Conservation (phyloP, 1,284 basidiomycete species). For the Malassezia furfur region DNA sequence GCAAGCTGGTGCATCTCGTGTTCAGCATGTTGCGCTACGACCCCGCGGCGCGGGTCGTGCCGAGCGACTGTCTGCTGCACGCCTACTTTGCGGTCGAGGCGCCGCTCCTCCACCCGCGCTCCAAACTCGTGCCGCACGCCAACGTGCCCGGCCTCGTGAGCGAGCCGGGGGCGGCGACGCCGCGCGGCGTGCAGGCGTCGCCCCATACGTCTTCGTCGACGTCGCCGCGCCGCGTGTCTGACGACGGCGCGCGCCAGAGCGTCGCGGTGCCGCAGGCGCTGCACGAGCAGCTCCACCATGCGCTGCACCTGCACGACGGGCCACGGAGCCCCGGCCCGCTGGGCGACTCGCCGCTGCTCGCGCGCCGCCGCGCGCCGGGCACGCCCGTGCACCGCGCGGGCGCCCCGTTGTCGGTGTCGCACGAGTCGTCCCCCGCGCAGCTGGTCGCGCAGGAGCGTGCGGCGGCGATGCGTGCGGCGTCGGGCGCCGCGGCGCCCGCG, state of each 20-base stretch:
- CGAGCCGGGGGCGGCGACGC: no score
- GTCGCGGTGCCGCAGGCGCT: not conserved
- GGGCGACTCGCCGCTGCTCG: no score
- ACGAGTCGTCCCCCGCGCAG: no score
- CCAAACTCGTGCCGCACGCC: not conserved
- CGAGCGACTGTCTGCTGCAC: slow-evolving; percentile 75
- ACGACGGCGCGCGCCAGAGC: not conserved
- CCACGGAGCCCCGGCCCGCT: no score
- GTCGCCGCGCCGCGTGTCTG: no score
- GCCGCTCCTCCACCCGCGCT: not conserved
- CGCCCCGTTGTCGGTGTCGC: no score
- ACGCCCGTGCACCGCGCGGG: no score
- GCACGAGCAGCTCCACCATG: not conserved
- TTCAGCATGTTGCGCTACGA: slow-evolving; percentile 84
- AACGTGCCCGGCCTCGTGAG: no score
- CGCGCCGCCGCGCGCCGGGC: no score
- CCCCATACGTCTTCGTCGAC: not conserved
- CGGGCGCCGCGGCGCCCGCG: no score
- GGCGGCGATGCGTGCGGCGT: no score
- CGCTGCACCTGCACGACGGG: not conserved
- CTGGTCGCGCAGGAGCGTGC: no score
- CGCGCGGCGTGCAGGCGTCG: not conserved
- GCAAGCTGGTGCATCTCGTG: slow-evolving; percentile 80
- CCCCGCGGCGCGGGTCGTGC: slow-evolving; percentile 72
- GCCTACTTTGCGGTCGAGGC: slow-evolving; percentile 64